phyloP scores from a whole-genome alignment of 2,329 filamentous ascomycete genomes.

The Mycocentrospora acerina region DNA sequence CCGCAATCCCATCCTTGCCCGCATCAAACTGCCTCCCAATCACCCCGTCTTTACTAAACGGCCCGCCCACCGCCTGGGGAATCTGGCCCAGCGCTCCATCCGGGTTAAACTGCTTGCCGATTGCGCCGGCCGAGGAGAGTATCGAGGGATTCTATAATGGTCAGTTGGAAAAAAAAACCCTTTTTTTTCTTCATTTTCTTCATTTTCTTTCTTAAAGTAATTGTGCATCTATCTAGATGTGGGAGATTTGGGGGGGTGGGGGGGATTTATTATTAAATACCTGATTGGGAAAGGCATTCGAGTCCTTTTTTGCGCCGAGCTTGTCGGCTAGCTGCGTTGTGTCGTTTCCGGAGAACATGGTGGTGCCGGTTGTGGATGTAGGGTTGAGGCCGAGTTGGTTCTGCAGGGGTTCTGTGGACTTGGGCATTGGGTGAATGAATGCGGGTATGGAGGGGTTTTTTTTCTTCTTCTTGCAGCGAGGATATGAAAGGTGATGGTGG shows the following conservation, averaged over 20 bases:
- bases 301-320: constrained; percentile 29
- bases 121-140: constrained; percentile 53
- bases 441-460: too few relatives aligned
- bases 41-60: constrained; percentile 50
- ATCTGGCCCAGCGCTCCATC: constrained; percentile 54
- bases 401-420: constrained; percentile 23
- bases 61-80: constrained; percentile 52
- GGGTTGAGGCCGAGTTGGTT: constrained; percentile 20
- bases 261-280: too few relatives aligned
- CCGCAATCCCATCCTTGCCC: constrained; percentile 54
- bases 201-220: too few relatives aligned
- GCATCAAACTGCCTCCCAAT: constrained; percentile 60
- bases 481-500: too few relatives aligned
- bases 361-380: constrained; percentile 17
- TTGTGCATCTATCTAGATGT: too few relatives aligned
- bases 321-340: constrained; percentile 28
- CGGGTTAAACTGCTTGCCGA: constrained; percentile 58
- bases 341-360: constrained; percentile 8
- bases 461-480: too few relatives aligned
- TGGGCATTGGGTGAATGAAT: too few relatives aligned
- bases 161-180: constrained; percentile 4
- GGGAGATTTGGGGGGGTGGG: too few relatives aligned
- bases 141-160: constrained; percentile 32
- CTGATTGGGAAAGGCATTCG: constrained; percentile 32
- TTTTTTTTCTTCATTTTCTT: too few relatives aligned